These are phyloP conservation scores for Thalassiosira delicatula DNA, from an alignment of 352 stramenopile species.

Conservation along the genomic window DNA sequence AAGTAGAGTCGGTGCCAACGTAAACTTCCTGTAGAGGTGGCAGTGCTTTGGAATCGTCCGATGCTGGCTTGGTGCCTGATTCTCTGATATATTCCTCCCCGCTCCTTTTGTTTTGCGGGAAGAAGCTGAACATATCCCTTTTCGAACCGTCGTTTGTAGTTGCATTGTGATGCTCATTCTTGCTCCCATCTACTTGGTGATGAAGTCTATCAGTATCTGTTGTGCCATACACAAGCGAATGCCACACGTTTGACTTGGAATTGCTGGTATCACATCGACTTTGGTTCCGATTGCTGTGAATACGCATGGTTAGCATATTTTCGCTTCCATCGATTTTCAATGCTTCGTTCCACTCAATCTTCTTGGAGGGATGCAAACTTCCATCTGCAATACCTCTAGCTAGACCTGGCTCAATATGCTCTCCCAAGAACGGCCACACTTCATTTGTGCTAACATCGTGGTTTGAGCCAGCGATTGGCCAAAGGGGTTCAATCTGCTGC, in stretches of 20 bases:
- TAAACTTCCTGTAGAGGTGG: slow-evolving; percentile 55
- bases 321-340: too few species aligned
- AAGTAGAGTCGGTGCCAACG: slow-evolving; percentile 8
- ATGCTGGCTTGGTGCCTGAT: neutral
- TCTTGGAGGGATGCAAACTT: slow-evolving; percentile 51
- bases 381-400: slow-evolving; percentile 45
- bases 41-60: slow-evolving; percentile 9
- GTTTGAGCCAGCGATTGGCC: slow-evolving; percentile 44
- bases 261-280: too few species aligned
- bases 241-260: too few species aligned
- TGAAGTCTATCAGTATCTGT: too few species aligned
- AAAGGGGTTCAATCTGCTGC: slow-evolving; percentile 46
- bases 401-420: slow-evolving; percentile 40
- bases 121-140: slow-evolving; percentile 53
- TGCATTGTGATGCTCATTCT: neutral
- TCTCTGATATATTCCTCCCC: neutral
- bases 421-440: slow-evolving; percentile 57
- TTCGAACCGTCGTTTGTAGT: slow-evolving; percentile 8
- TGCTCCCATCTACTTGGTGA: too few species aligned
- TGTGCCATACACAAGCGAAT: too few species aligned
- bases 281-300: too few species aligned
- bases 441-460: slow-evolving; percentile 20
- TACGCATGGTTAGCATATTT: too few species aligned
- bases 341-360: slow-evolving; percentile 44
- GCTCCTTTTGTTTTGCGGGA: slow-evolving; percentile 26